phyloP scores from a whole-genome alignment of 352 stramenopile genomes.

The Thalassiosira sp. region DNA sequence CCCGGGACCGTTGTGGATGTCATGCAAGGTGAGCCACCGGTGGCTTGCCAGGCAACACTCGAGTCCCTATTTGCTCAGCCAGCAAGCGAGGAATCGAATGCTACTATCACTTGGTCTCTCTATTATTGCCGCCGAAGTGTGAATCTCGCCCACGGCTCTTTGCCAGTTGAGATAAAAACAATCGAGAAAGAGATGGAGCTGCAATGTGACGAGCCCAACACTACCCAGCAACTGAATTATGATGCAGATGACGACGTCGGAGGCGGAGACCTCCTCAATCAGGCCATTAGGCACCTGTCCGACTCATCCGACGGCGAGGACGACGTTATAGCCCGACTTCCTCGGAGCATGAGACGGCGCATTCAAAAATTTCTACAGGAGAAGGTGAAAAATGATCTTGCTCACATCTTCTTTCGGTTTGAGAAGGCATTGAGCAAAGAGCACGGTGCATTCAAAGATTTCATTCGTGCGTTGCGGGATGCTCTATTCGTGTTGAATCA shows the following conservation, averaged over 20 bases:
- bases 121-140: not conserved
- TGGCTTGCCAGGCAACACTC: not conserved
- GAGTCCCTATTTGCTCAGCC: not conserved
- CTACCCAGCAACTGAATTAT: not conserved
- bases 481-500: slow-evolving; percentile 31
- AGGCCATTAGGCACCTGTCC: not conserved
- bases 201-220: not conserved
- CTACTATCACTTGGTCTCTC: not conserved
- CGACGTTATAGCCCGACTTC: not conserved
- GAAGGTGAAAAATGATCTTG: slow-evolving; percentile 34
- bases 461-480: slow-evolving; percentile 15
- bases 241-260: not conserved
- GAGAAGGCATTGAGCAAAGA: slow-evolving; percentile 25
- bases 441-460: slow-evolving; percentile 23
- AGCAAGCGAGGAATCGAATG: not conserved
- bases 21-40: not conserved
- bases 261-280: not conserved
- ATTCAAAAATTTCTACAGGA: not conserved
- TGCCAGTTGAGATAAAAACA: not conserved
- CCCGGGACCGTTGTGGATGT: not conserved
- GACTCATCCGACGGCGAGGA: not conserved
- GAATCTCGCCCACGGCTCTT: not conserved
- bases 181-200: not conserved
- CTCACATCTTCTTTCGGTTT: slow-evolving; percentile 31
- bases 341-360: not conserved